A percentile compares a stretch with the other conserved stretches of the same genome.
phyloP scores from a whole-genome alignment of 1,284 basidiomycete species.

The Exobasidium rhododendri region DNA sequence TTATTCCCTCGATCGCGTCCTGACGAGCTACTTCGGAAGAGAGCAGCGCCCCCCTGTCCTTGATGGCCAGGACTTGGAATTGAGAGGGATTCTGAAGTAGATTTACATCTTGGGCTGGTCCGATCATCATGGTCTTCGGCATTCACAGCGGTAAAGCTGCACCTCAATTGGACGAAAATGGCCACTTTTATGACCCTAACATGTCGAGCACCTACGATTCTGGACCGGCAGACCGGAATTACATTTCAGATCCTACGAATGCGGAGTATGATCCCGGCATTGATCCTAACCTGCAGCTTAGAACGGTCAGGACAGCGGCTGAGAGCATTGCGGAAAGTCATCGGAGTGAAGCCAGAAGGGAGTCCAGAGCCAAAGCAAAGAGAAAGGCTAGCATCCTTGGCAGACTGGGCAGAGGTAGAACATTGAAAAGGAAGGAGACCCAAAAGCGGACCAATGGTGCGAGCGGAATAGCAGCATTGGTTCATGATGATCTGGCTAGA shows the following conservation, averaged over 20 bases:
- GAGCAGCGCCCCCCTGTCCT: too few relatives aligned
- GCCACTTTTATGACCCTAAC: slow-evolving; percentile 42
- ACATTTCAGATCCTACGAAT: slow-evolving; percentile 42
- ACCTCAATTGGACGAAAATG: slow-evolving; percentile 22
- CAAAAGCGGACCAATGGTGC: slow-evolving; percentile 14
- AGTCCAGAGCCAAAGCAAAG: slow-evolving; percentile 30
- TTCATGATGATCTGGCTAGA: slow-evolving; percentile 23
- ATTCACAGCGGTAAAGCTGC: neutral
- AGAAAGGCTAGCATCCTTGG: slow-evolving; percentile 24
- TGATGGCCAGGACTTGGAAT: too few relatives aligned
- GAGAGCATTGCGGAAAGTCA: slow-evolving; percentile 48
- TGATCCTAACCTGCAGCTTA: slow-evolving; percentile 46
- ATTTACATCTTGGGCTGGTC: too few relatives aligned
- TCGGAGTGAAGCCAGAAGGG: slow-evolving; percentile 41
- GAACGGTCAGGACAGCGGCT: slow-evolving; percentile 47
- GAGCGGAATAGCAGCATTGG: slow-evolving; percentile 21
- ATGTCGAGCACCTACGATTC: slow-evolving; percentile 28
- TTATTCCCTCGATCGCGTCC: too few relatives aligned
- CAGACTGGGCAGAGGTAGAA: slow-evolving; percentile 40
- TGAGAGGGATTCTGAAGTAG: too few relatives aligned
- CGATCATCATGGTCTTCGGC: slow-evolving; percentile 11
- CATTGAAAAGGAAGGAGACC: slow-evolving; percentile 25
- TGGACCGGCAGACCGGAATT: slow-evolving; percentile 26
- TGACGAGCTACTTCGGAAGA: too few relatives aligned
- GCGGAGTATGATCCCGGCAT: slow-evolving; percentile 48